These are phyloP conservation scores for Amphicarpaea edgeworthii DNA, from an alignment of 306 rosid species.

Conservation along the genomic window DNA sequence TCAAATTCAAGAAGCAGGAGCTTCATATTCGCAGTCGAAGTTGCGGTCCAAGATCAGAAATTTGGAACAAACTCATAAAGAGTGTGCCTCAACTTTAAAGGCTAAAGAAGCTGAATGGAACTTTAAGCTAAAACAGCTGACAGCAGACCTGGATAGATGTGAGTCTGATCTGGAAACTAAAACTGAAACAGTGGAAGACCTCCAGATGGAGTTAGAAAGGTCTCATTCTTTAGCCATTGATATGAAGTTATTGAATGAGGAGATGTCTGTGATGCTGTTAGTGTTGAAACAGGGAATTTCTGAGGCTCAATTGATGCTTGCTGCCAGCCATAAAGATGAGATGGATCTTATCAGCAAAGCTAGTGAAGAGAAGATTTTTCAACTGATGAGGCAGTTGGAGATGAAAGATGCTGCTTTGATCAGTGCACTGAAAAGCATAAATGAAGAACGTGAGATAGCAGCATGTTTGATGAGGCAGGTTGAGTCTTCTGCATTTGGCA, in stretches of 20 bases:
- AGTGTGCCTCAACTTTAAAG: conserved; percentile 57
- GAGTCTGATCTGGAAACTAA: conserved; percentile 55
- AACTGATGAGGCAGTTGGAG: conserved; percentile 70
- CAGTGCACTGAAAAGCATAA: conserved; percentile 43
- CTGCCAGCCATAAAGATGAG: conserved; percentile 49
- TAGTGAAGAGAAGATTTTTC: conserved; percentile 50
- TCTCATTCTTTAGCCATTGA: conserved; percentile 54
- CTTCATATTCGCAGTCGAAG: conserved; percentile 69
- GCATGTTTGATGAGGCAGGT: conserved; percentile 48
- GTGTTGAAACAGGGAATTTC: conserved; percentile 70
- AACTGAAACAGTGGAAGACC: conserved; percentile 55
- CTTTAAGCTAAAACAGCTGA: conserved; percentile 52
- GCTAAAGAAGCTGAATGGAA: conserved; percentile 73
- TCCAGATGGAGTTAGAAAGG: conserved; percentile 64
- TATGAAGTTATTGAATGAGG: conserved; percentile 76
- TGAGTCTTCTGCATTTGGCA: conserved; percentile 54
- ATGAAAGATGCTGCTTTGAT: conserved; percentile 58
- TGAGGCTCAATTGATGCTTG: conserved; percentile 66
- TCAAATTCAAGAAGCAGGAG: conserved; percentile 75
- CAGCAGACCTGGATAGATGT: conserved; percentile 51
- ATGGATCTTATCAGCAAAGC: conserved; percentile 52
- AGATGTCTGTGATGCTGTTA: conserved; percentile 64
- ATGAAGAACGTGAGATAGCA: conserved; percentile 52
- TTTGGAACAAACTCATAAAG: conserved; percentile 65
- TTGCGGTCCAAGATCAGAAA: conserved; percentile 66